These are phyloP conservation scores for Mucor irregularis DNA, from an alignment of 371 early-diverging fungal species.

Conservation along the genomic window DNA sequence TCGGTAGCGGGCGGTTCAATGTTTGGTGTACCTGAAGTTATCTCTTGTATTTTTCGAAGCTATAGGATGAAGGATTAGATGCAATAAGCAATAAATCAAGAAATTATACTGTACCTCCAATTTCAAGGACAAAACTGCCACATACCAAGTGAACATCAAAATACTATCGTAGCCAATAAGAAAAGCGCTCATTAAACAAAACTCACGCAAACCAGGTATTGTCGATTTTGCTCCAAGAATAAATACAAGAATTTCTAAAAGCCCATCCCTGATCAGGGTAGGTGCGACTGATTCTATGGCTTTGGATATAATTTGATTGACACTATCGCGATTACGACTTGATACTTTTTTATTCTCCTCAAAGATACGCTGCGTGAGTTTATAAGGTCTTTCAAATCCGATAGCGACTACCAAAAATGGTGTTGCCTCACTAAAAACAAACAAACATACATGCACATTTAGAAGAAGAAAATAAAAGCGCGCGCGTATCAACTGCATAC, in stretches of 20 bases:
- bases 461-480: not conserved
- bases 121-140: slow-evolving; percentile 87
- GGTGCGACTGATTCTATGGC: slow-evolving; percentile 74
- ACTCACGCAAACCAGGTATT: slow-evolving; percentile 76
- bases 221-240: slow-evolving; percentile 80
- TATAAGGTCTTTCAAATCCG: slow-evolving; percentile 88
- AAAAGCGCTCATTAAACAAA: slow-evolving; percentile 80
- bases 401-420: slow-evolving; percentile 93
- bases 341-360: slow-evolving; percentile 36
- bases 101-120: no score
- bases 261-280: slow-evolving; percentile 74
- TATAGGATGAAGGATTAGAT: no score
- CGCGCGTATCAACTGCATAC: slow-evolving; percentile 29
- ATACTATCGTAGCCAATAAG: slow-evolving; percentile 82
- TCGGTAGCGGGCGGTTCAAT: no score
- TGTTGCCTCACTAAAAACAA: slow-evolving; percentile 72
- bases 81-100: no score
- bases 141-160: slow-evolving; percentile 85
- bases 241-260: slow-evolving; percentile 82
- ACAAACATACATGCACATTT: no score
- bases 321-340: slow-evolving; percentile 41
- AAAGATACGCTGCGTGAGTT: slow-evolving; percentile 80
- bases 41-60: no score
- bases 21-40: no score
- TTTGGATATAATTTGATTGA: slow-evolving; percentile 64